phyloP scores from a whole-genome alignment of 208 protist genomes.

The Hexamita inflata region DNA sequence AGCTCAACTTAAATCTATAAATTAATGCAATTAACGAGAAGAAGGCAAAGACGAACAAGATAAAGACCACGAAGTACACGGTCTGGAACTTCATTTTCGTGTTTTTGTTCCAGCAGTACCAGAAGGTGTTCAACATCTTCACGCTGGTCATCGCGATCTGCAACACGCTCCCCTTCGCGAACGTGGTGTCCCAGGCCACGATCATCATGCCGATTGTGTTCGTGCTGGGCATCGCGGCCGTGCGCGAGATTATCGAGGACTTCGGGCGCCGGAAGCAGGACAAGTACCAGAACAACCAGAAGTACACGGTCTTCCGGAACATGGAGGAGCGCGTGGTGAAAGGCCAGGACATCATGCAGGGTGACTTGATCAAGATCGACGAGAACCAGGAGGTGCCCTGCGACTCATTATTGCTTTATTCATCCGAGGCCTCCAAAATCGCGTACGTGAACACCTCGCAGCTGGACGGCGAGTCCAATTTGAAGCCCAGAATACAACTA shows the following conservation, averaged over 20 bases:
- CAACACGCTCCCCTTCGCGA: neutral
- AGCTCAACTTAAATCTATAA: no score
- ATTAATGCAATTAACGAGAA: no score
- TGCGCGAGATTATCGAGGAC: conserved; percentile 16
- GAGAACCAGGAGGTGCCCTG: conserved; percentile 62
- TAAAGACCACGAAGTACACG: neutral
- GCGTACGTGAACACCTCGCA: conserved; percentile 71
- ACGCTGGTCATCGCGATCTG: neutral
- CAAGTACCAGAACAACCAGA: neutral
- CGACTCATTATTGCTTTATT: conserved; percentile 18
- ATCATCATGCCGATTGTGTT: neutral
- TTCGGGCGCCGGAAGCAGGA: neutral
- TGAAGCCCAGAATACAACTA: conserved; percentile 77
- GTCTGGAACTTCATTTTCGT: conserved; percentile 9
- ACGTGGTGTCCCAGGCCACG: neutral
- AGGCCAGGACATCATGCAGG: conserved; percentile 67
- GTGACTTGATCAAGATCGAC: conserved; percentile 71
- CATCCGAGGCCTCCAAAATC: neutral
- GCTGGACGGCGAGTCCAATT: conserved; percentile 95
- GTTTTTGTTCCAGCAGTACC: conserved; percentile 22
- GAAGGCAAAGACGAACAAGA: conserved; percentile 7
- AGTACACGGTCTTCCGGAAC: neutral
- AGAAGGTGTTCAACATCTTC: conserved; percentile 12
- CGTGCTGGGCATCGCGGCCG: neutral
- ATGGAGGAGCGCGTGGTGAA: neutral